Conservation (phyloP, 768 basidiomycete genomes). For the Paxillus involutus region DNA sequence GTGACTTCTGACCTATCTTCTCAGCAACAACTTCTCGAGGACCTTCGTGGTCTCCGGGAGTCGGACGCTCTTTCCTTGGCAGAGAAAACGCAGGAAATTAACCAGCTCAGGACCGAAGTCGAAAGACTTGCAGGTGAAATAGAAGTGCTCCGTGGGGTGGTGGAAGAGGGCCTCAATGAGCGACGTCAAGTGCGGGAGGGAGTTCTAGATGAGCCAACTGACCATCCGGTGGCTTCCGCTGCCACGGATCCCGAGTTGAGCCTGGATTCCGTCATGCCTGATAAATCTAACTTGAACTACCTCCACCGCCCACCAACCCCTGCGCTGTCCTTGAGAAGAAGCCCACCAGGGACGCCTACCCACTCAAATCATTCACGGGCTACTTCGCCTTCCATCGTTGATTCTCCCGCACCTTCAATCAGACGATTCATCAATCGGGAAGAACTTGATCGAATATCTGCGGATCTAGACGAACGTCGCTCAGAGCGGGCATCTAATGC, state of each 20-base stretch:
- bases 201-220: conserved; percentile 7
- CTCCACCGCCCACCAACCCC: not conserved
- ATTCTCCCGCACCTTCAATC: conserved; percentile 8
- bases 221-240: not conserved
- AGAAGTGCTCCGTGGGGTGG: conserved; percentile 79
- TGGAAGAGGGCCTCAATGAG: conserved; percentile 84
- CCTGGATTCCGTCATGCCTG: conserved; percentile 24
- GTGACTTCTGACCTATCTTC: conserved; percentile 77
- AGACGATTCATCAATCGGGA: conserved; percentile 51
- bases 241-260: conserved; percentile 6
- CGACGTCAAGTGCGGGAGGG: conserved; percentile 55
- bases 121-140: conserved; percentile 84
- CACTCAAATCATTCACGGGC: not conserved
- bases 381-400: not conserved
- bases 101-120: conserved; percentile 69
- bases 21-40: conserved; percentile 69
- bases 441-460: conserved; percentile 62
- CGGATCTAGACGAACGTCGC: conserved; percentile 66
- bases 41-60: conserved; percentile 64
- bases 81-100: conserved; percentile 66
- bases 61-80: conserved; percentile 55
- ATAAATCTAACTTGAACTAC: not conserved
- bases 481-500: conserved; percentile 43
- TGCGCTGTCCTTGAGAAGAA: not conserved
- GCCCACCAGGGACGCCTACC: not conserved